Evolutionary conservation across 352 stramenopile genomes (phyloP), one percentile per base, ranked within the genome.

Genomic region (Globisporangium nodosum): DNA sequence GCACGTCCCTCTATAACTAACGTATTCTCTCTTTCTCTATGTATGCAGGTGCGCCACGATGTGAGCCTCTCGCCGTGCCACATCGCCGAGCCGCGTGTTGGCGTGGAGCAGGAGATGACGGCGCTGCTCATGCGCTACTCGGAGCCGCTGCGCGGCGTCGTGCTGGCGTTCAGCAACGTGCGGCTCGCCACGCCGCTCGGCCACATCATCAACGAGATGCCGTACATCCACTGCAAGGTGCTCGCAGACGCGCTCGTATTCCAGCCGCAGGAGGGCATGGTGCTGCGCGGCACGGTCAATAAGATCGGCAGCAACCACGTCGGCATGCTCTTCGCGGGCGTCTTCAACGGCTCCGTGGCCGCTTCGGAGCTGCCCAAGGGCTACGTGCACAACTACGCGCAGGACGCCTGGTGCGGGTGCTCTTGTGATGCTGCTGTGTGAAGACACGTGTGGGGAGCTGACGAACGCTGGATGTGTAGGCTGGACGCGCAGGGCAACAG

Each of bases 221-320:
- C 84, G 18, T 92, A 74, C 69, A 88, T 94, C 60, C 84, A 92
- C 69, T 87, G 79, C 63, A 88, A 86, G 57, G 77, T 94, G 27
- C 42, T 78, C 35, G 74, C 84, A 0, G 73, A 92, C 46, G 81
- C 78, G 48, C 70, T 94, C 13, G 75, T 94, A 37, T 94, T 94
- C 64, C 76, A 74, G 11, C 84, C 84, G 2, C 66, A 61, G 46
- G 66, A 82, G 27, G 81, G 84, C 39, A 92, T 92, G 84, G 56
- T 50, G 39, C 68, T 94, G 30, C 63, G 73, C 33, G 84, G 71
- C 16, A 55, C 76, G 5, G 75, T 94, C 54, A 92, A 90, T 68
- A 94, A 94, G 73, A 89, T 94, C 55, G 84, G 84, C 45, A 90
- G 79, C 65, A 94, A 90, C 69, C 84, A 94, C 66, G 73, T 94